phyloP scores from a whole-genome alignment of 106 monocot species.

The Phalaenopsis aphrodite region DNA sequence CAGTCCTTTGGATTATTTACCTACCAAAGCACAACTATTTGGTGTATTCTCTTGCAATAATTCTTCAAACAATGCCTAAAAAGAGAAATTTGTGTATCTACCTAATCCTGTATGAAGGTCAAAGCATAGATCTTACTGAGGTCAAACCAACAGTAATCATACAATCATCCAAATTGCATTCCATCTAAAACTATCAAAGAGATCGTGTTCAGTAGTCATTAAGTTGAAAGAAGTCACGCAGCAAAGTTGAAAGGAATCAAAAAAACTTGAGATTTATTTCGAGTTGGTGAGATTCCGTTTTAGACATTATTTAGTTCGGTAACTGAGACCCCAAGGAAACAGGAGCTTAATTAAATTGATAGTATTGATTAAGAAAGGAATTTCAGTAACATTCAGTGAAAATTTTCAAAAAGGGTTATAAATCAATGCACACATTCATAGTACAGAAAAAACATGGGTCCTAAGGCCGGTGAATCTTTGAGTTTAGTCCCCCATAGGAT shows the following conservation, averaged over 20 bases:
- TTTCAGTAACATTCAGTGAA: not conserved
- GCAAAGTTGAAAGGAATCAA: not conserved
- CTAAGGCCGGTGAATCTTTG: no score
- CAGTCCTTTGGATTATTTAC: no score
- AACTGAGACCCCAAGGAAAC: not conserved
- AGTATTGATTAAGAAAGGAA: not conserved
- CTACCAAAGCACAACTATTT: no score
- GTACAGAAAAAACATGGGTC: not conserved
- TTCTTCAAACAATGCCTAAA: no score
- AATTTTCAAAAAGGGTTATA: not conserved
- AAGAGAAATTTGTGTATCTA: not conserved
- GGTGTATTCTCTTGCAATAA: no score
- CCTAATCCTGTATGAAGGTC: not conserved
- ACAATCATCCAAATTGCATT: no score
- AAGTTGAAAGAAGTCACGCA: not conserved
- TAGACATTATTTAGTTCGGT: not conserved
- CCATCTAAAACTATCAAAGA: not conserved
- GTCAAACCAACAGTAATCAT: not conserved
- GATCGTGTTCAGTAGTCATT: not conserved
- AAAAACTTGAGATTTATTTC: not conserved
- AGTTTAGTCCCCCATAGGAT: no score
- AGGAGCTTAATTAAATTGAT: not conserved
- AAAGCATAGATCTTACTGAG: not conserved
- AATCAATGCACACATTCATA: not conserved
- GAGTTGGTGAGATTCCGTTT: not conserved